These are phyloP conservation scores for Flaveria trinervia DNA, from an alignment of 129 eudicot species.

Conservation along the genomic window DNA sequence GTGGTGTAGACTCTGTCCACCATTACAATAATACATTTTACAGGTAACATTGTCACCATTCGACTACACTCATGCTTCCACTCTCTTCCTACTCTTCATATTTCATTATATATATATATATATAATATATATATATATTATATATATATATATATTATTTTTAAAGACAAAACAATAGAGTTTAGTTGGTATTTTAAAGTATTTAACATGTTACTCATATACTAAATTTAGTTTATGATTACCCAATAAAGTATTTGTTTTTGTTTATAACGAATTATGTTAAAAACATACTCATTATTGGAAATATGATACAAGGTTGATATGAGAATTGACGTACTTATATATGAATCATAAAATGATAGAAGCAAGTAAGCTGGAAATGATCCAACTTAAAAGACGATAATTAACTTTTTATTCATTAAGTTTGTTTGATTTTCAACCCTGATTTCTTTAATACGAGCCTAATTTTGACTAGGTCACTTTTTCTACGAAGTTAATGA, in stretches of 20 bases:
- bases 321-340: neutral
- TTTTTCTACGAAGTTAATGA: no score
- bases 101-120: neutral
- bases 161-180: neutral
- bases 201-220: neutral
- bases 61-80: constrained; percentile 8
- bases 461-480: no score
- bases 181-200: no score
- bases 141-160: neutral
- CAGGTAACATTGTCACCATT: constrained; percentile 24
- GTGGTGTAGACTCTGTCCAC: constrained; percentile 40
- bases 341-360: neutral
- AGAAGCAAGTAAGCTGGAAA: no score
- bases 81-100: constrained; percentile 2
- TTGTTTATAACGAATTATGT: neutral
- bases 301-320: neutral
- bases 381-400: no score
- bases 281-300: neutral
- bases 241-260: neutral
- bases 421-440: no score
- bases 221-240: neutral
- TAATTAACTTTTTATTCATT: no score
- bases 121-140: neutral
- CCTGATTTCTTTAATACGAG: no score
- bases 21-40: constrained; percentile 37